These are phyloP conservation scores for Chlamydomonas schloesseri DNA, from an alignment of 139 green algal species.

Conservation along the genomic window DNA sequence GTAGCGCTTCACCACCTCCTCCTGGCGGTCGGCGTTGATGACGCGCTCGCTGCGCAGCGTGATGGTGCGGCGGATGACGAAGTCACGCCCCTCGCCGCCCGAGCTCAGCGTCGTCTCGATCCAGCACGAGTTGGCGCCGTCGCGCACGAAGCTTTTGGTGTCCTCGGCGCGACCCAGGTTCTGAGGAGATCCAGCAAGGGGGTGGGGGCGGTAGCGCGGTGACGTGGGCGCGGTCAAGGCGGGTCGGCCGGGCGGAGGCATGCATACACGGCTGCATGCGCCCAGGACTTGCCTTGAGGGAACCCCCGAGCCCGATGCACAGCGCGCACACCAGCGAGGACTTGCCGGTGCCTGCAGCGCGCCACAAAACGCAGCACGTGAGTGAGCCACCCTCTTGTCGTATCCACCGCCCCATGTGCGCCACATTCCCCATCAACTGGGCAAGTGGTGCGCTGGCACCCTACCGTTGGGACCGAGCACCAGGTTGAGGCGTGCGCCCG, in stretches of 20 bases:
- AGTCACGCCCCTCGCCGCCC: constrained; percentile 41
- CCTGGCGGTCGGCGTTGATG: not conserved
- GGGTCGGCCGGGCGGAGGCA: not conserved
- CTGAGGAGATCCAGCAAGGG: constrained; percentile 44
- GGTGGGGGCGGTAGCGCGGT: too few relatives aligned
- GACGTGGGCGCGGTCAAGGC: not conserved
- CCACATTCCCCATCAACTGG: too few relatives aligned
- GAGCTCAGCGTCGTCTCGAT: constrained; percentile 82
- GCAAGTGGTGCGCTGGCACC: not conserved
- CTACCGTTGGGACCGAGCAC: constrained; percentile 95
- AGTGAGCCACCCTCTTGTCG: not conserved
- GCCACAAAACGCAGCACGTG: not conserved
- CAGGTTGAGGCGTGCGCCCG: constrained; percentile 90
- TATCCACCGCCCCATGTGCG: too few relatives aligned
- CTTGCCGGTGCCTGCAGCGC: constrained; percentile 88
- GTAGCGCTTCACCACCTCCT: constrained; percentile 50
- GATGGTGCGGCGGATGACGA: constrained; percentile 56
- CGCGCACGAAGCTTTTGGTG: constrained; percentile 83
- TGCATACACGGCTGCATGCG: not conserved
- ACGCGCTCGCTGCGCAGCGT: not conserved
- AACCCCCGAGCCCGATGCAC: constrained; percentile 88
- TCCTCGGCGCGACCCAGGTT: constrained; percentile 86
- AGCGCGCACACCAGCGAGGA: constrained; percentile 93
- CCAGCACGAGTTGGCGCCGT: constrained; percentile 65
- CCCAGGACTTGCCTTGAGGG: constrained; percentile 47